Percentiles rank a stretch among this genome's conserved stretches.
These are phyloP conservation scores for Cadophora gregata DNA, from an alignment of 2,329 filamentous ascomycete genomes.

Conservation along the genomic window DNA sequence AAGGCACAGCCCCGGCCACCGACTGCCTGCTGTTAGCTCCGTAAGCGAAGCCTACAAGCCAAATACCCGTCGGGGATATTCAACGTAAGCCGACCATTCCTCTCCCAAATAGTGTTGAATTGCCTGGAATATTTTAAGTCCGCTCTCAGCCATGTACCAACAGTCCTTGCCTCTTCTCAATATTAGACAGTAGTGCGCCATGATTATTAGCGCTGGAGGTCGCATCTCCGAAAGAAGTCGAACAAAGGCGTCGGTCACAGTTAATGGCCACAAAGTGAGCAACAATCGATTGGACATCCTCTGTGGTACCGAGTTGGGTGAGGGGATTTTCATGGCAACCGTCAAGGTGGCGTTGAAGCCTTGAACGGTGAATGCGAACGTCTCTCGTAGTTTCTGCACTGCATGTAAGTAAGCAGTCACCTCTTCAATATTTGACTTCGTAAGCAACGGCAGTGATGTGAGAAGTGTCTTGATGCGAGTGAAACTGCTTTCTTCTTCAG, in stretches of 20 bases:
- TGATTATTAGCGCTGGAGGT: conserved; percentile 45
- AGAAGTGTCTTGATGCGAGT: conserved; percentile 4
- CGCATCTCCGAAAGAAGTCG: conserved; percentile 18
- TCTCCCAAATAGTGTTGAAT: conserved; percentile 20
- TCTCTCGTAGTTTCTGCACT: conserved; percentile 19
- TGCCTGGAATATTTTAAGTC: conserved; percentile 22
- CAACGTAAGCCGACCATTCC: conserved; percentile 25
- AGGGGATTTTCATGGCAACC: neutral
- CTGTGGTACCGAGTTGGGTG: neutral
- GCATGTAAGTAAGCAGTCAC: conserved; percentile 23
- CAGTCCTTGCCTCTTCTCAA: conserved; percentile 45
- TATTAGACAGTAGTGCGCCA: conserved; percentile 47
- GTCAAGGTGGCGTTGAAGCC: neutral
- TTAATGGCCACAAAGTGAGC: conserved; percentile 20
- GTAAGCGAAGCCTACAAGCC: neutral
- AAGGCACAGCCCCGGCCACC: conserved; percentile 5
- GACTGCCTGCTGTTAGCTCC: conserved; percentile 1
- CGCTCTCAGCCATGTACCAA: conserved; percentile 48
- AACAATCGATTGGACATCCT: neutral
- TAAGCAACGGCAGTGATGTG: conserved; percentile 5
- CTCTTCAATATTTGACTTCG: conserved; percentile 15
- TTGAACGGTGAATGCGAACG: conserved; percentile 18
- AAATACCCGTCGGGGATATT: conserved; percentile 22
- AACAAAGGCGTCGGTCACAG: conserved; percentile 23
- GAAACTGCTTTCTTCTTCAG: conserved; percentile 26